Percentiles rank a stretch among this genome's conserved stretches.
Conservation (phyloP, 108 stramenopile genomes). For the Cylindrotheca closterium region DNA sequence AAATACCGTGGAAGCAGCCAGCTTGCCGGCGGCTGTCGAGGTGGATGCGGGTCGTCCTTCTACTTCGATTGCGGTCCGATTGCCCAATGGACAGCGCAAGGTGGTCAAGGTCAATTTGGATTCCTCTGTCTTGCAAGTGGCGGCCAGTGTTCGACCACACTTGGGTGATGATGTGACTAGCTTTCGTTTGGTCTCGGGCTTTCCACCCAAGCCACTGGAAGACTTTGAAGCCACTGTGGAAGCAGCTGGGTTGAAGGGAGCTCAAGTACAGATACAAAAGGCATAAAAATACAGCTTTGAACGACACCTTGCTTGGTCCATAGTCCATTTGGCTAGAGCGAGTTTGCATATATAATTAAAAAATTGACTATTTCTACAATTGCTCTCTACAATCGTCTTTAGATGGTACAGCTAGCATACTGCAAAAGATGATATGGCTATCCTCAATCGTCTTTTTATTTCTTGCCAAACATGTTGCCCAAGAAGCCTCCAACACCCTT, state of each 20-base stretch:
- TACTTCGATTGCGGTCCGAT: conserved; percentile 71
- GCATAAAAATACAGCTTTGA: too few relatives aligned
- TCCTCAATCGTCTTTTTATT: too few relatives aligned
- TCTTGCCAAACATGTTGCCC: conserved; percentile 49
- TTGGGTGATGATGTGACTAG: not conserved
- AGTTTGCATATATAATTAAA: too few relatives aligned
- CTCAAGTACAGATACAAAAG: conserved; percentile 65
- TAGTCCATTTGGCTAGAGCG: too few relatives aligned
- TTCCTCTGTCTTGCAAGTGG: conserved; percentile 47
- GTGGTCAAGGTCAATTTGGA: conserved; percentile 55
- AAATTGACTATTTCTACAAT: too few relatives aligned
- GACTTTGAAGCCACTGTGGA: conserved; percentile 57
- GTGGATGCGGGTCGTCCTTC: conserved; percentile 46
- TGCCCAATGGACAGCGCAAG: conserved; percentile 65
- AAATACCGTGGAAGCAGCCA: conserved; percentile 41
- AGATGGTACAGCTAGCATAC: too few relatives aligned
- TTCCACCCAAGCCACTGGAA: conserved; percentile 66
- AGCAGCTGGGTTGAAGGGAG: conserved; percentile 74
- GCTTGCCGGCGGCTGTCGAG: conserved; percentile 12
- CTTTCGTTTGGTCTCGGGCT: conserved; percentile 72
- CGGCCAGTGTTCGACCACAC: conserved; percentile 38
- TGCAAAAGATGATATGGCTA: too few relatives aligned
- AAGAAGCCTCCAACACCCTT: conserved; percentile 52
- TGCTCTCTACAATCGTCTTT: too few relatives aligned
- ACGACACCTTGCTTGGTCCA: too few relatives aligned